Percentiles rank a stretch among this genome's conserved stretches.
phyloP scores from a whole-genome alignment of 495 filamentous ascomycete genomes.

The Aspergillus bertholletiae region DNA sequence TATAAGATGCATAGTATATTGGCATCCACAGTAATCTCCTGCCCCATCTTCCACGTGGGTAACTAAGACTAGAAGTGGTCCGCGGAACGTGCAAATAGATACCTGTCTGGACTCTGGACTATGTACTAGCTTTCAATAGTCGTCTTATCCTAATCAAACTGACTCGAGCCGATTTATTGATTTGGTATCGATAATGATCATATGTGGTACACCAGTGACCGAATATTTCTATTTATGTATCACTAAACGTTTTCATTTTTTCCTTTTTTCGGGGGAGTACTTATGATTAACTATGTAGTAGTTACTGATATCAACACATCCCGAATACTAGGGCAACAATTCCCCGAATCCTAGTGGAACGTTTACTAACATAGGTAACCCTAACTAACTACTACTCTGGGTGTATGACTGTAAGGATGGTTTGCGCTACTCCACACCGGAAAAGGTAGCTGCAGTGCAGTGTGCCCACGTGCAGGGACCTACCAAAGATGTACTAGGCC shows the following conservation, averaged over 20 bases:
- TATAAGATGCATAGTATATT: background rate
- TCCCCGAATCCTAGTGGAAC: too few species aligned
- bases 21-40: constrained; percentile 2
- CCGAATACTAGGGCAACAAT: too few species aligned
- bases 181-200: background rate
- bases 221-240: too few species aligned
- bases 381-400: too few species aligned
- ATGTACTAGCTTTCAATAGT: background rate
- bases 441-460: too few species aligned
- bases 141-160: constrained; percentile 15
- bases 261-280: too few species aligned
- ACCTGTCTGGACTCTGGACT: too few species aligned
- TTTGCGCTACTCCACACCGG: background rate
- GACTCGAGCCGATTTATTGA: constrained; percentile 4
- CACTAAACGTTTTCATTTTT: too few species aligned
- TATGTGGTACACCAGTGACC: background rate
- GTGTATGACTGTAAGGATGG: too few species aligned
- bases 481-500: background rate
- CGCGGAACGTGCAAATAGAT: background rate
- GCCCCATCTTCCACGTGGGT: constrained; percentile 18
- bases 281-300: too few species aligned
- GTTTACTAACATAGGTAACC: too few species aligned
- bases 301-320: too few species aligned
- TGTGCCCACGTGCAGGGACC: background rate
- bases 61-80: constrained; percentile 6